Percentiles rank a stretch among this genome's conserved stretches.
phyloP scores from a whole-genome alignment of 305 asterid genomes.

The Striga hermonthica region DNA sequence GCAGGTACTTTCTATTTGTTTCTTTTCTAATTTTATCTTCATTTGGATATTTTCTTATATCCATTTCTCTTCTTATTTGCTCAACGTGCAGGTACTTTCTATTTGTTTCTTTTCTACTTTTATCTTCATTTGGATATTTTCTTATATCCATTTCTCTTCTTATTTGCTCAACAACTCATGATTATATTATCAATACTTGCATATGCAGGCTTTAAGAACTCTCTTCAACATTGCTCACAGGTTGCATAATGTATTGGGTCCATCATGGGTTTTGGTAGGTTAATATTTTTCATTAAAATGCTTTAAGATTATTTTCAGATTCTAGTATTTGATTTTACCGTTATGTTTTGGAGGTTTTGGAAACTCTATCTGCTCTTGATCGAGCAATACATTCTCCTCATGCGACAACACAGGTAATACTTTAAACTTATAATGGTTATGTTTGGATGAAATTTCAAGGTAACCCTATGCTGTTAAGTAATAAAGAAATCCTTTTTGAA shows the following conservation, averaged over 20 bases:
- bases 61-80: too few relatives aligned
- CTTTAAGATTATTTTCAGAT: slow-evolving; percentile 21
- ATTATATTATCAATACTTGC: slow-evolving; percentile 28
- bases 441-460: slow-evolving; percentile 20
- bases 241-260: slow-evolving; percentile 89
- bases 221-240: slow-evolving; percentile 96
- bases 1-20: slow-evolving; percentile 55
- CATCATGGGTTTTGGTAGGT: slow-evolving; percentile 98
- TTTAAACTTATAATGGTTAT: slow-evolving; percentile 25
- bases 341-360: slow-evolving; percentile 67
- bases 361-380: slow-evolving; percentile 93
- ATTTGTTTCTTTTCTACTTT: slow-evolving; percentile 19
- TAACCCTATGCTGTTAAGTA: slow-evolving; percentile 1
- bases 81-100: slow-evolving; percentile 82
- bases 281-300: slow-evolving; percentile 16
- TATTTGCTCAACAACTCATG: slow-evolving; percentile 21
- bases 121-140: slow-evolving; percentile 15
- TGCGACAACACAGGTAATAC: slow-evolving; percentile 86
- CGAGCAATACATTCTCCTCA: slow-evolving; percentile 95
- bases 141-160: slow-evolving; percentile 22
- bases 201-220: slow-evolving; percentile 81
- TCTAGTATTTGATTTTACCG: slow-evolving; percentile 32
- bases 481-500: neutral
- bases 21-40: slow-evolving; percentile 10
- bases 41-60: slow-evolving; percentile 16